Evolutionary conservation across 78 protist genomes (phyloP).

Genomic region (Neovahlkampfia damariscottae): DNA sequence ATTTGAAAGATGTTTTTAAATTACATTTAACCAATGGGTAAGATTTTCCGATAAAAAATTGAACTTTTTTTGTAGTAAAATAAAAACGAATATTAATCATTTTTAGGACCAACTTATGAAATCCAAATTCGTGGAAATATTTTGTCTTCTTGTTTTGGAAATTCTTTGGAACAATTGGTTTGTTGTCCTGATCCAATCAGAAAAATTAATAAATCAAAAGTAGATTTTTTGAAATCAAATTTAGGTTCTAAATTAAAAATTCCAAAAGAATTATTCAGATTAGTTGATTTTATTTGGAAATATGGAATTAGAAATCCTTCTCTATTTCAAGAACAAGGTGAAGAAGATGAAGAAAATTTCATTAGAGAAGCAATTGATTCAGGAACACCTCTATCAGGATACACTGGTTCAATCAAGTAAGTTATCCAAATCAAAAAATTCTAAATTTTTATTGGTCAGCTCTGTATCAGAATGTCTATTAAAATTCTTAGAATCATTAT

Average conservation of each 20-base stretch:
- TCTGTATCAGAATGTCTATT: conserved; percentile 48
- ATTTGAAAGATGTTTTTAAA: too few species aligned
- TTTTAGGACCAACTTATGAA: neutral
- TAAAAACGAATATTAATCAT: too few species aligned
- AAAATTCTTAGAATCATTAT: conserved; percentile 37
- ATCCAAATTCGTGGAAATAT: neutral
- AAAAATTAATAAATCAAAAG: neutral
- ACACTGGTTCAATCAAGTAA: too few species aligned
- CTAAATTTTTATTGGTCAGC: too few species aligned
- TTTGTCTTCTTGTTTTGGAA: neutral
- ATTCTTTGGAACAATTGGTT: neutral
- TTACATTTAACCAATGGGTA: too few species aligned
- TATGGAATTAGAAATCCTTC: conserved; percentile 24
- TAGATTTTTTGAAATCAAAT: neutral
- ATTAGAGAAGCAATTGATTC: conserved; percentile 49
- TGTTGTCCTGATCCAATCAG: neutral
- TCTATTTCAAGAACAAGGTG: conserved; percentile 35
- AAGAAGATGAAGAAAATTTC: conserved; percentile 9
- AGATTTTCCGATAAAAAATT: too few species aligned
- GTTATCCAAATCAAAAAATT: conserved; percentile 10
- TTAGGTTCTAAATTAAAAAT: conserved; percentile 25
- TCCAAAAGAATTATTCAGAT: conserved; percentile 71
- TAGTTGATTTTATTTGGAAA: conserved; percentile 42
- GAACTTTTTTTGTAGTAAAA: too few species aligned
- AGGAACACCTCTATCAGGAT: conserved; percentile 1